Conservation (phyloP, 208 protist genomes). For the Leishmania aethiopica region DNA sequence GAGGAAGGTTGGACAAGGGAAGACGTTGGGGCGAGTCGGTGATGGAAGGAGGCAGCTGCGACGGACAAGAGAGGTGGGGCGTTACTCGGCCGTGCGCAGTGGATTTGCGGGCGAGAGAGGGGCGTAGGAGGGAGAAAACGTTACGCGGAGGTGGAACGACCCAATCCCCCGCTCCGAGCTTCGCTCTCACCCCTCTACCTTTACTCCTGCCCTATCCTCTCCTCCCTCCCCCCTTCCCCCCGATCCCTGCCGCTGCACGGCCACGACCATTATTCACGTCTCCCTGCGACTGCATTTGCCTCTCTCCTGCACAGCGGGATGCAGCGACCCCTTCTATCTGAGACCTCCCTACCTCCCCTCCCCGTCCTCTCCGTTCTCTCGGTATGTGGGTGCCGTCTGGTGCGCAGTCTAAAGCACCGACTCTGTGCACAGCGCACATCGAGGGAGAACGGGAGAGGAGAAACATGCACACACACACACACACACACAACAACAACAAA, state of each 20-base stretch:
- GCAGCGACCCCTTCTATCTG: neutral
- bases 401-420: neutral
- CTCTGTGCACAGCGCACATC: neutral
- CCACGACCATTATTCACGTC: neutral
- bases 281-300: neutral
- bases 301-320: neutral
- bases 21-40: neutral
- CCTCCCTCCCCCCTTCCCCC: no score
- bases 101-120: no score
- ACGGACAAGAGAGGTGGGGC: neutral
- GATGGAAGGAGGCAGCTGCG: neutral
- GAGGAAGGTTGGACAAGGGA: neutral
- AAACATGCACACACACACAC: neutral
- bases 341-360: neutral
- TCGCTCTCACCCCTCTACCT: neutral
- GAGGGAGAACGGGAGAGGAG: neutral
- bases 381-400: neutral
- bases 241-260: neutral
- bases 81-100: neutral
- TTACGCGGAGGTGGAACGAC: neutral
- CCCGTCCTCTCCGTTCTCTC: neutral
- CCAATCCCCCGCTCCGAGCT: no score
- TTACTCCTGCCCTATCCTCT: neutral
- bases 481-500: slow-evolving; percentile 14
- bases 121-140: neutral